These are phyloP conservation scores for Coprinellus aureogranulatus DNA, from an alignment of 768 basidiomycete species.

Conservation along the genomic window DNA sequence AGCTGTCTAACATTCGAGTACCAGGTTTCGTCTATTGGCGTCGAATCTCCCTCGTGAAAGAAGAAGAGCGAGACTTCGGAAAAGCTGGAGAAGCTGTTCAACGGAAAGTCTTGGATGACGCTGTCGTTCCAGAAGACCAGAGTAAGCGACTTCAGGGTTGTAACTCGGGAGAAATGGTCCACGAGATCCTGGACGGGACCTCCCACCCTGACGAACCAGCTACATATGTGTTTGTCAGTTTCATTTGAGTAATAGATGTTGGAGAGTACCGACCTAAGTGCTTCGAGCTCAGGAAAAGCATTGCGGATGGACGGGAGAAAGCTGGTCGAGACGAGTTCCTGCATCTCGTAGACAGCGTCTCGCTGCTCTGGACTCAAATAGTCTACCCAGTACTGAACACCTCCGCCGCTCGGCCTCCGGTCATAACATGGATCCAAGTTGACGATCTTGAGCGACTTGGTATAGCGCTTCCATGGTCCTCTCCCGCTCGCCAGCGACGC, in stretches of 20 bases:
- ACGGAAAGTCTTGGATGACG: not conserved
- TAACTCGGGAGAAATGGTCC: not conserved
- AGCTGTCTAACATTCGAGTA: not conserved
- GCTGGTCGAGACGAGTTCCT: not conserved
- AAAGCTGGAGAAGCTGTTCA: not conserved
- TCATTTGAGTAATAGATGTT: not conserved
- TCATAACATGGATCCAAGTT: constrained; percentile 1
- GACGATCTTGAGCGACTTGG: not conserved
- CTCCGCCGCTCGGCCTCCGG: not conserved
- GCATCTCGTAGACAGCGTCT: not conserved
- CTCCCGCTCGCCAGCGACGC: not conserved
- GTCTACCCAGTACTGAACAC: not conserved
- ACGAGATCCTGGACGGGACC: not conserved
- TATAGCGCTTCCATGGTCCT: not conserved
- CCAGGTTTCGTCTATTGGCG: not conserved
- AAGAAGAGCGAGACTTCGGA: not conserved
- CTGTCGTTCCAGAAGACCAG: not conserved
- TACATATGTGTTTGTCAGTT: not conserved
- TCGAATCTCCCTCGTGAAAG: not conserved
- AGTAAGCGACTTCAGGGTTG: not conserved
- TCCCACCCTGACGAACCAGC: not conserved
- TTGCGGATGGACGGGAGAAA: not conserved
- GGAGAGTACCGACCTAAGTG: not conserved
- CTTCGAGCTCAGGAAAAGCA: not conserved
- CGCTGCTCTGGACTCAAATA: not conserved